These are phyloP conservation scores for Aspergillus asperescens DNA, from an alignment of 495 filamentous ascomycete genomes.

Conservation along the genomic window DNA sequence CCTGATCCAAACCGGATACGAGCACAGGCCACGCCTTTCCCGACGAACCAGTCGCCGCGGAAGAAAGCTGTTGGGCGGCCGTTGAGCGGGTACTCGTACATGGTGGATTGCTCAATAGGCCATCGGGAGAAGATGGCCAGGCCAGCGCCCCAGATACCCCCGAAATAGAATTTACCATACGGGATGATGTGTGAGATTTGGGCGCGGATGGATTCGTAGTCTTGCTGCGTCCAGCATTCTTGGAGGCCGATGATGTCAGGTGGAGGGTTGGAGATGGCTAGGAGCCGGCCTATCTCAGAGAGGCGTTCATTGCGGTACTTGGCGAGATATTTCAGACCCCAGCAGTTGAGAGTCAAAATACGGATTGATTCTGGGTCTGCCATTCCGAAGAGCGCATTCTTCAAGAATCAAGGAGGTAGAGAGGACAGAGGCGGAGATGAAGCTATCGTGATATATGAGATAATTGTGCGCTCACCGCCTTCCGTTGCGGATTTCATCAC, in stretches of 20 bases:
- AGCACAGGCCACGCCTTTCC: slow-evolving; percentile 89
- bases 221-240: slow-evolving; percentile 91
- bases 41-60: slow-evolving; percentile 86
- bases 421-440: neutral
- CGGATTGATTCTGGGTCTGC: slow-evolving; percentile 45
- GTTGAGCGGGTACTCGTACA: slow-evolving; percentile 86
- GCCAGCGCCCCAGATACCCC: slow-evolving; percentile 83
- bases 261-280: slow-evolving; percentile 58
- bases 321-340: slow-evolving; percentile 88
- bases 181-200: slow-evolving; percentile 76
- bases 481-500: neutral
- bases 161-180: slow-evolving; percentile 89
- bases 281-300: slow-evolving; percentile 71
- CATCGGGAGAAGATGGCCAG: slow-evolving; percentile 90
- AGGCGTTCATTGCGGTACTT: slow-evolving; percentile 75
- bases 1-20: slow-evolving; percentile 63
- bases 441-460: neutral
- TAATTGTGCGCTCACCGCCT: slow-evolving; percentile 9
- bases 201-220: slow-evolving; percentile 76
- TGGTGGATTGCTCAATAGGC: slow-evolving; percentile 90
- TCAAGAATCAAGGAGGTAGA: neutral
- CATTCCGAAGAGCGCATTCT: neutral
- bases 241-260: slow-evolving; percentile 90
- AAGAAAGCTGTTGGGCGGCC: slow-evolving; percentile 90
- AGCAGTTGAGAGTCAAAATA: slow-evolving; percentile 87